These are phyloP conservation scores for Populus hybrid DNA, from an alignment of 441 rosid genomes.

Conservation along the genomic window DNA sequence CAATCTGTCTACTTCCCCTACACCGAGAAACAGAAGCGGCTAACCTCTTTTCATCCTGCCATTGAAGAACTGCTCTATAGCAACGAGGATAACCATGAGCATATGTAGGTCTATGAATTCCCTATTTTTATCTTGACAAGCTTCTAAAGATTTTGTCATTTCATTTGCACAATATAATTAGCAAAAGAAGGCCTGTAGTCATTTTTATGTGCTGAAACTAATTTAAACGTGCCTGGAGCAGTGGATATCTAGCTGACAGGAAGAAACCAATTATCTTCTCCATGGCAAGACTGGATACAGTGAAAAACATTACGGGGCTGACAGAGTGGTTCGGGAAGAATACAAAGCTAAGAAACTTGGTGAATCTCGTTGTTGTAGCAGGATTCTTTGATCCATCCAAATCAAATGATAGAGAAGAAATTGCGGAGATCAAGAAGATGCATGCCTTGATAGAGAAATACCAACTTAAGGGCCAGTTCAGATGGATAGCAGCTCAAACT, in stretches of 20 bases:
- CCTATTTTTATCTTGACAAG: not conserved
- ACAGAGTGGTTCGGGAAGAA: slow-evolving; percentile 89
- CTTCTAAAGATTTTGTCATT: not conserved
- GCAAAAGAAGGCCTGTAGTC: not conserved
- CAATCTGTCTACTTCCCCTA: no score
- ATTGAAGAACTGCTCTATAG: slow-evolving; percentile 71
- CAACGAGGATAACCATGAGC: slow-evolving; percentile 60
- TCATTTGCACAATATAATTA: not conserved
- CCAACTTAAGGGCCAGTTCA: slow-evolving; percentile 70
- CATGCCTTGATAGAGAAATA: slow-evolving; percentile 67
- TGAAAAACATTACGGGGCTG: slow-evolving; percentile 84
- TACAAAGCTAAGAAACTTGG: slow-evolving; percentile 64
- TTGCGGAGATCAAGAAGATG: slow-evolving; percentile 83
- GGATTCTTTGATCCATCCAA: slow-evolving; percentile 79
- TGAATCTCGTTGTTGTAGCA: slow-evolving; percentile 81
- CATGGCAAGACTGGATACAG: slow-evolving; percentile 90
- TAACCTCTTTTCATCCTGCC: slow-evolving; percentile 59
- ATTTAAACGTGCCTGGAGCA: slow-evolving; percentile 24
- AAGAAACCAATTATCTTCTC: slow-evolving; percentile 86
- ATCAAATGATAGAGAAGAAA: slow-evolving; percentile 87
- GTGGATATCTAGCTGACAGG: slow-evolving; percentile 74
- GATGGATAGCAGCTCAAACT: slow-evolving; percentile 94
- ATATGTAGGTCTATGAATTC: slow-evolving; percentile 47
- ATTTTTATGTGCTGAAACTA: not conserved
- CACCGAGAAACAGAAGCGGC: no score